Evolutionary conservation across 345 rosid genomes (phyloP).

Genomic region (Murraya paniculata): DNA sequence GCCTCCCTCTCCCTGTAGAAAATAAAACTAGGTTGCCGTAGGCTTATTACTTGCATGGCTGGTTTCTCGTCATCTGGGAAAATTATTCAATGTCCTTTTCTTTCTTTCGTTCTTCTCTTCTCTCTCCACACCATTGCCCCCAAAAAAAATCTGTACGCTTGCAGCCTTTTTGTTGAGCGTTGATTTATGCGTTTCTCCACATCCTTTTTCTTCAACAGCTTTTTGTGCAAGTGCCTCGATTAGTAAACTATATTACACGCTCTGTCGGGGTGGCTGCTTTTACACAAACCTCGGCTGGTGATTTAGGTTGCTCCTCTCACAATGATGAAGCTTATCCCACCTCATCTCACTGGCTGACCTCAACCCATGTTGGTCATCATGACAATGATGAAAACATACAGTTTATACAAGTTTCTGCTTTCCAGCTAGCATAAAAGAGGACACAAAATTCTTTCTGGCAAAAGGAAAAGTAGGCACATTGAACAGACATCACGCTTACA

Average conservation of each 20-base stretch:
- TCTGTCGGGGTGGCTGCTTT: not conserved
- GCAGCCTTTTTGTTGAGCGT: no score
- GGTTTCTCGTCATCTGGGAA: not conserved
- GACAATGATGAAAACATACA: constrained; percentile 35
- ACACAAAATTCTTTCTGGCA: not conserved
- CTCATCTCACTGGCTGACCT: not conserved
- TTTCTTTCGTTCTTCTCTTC: no score
- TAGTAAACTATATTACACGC: not conserved
- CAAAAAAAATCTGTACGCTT: not conserved
- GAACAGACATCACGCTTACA: not conserved
- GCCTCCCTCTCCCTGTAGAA: not conserved
- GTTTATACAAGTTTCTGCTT: constrained; percentile 14
- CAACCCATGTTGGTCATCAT: not conserved
- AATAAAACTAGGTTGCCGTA: not conserved
- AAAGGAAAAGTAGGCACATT: not conserved
- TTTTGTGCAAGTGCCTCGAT: not conserved
- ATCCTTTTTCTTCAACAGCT: no score
- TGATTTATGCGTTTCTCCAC: no score
- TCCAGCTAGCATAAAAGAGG: not conserved
- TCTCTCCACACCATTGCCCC: no score
- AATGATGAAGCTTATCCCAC: not conserved
- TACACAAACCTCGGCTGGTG: no score
- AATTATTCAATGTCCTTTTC: not conserved
- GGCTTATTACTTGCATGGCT: no score
- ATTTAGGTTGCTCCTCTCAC: not conserved